Evolutionary conservation across 352 stramenopile genomes (phyloP).

Genomic region (Phytopythium sindhum): DNA sequence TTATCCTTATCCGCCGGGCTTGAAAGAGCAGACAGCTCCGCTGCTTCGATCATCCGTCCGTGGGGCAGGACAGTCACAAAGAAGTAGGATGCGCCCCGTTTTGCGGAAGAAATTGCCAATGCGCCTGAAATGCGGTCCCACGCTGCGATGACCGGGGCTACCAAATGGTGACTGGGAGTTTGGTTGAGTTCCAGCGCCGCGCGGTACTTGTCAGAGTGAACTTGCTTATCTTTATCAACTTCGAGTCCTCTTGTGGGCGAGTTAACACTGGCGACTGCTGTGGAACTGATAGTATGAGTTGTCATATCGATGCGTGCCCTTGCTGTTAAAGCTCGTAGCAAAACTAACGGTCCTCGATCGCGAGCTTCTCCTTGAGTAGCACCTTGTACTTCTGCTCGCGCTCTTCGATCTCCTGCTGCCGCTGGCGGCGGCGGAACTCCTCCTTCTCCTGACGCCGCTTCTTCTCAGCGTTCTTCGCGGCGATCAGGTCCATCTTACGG

Average conservation of each 20-base stretch:
- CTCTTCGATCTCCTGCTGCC: conserved; percentile 59
- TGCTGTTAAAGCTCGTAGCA: neutral
- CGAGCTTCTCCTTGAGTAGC: conserved; percentile 82
- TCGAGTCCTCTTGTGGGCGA: too few species aligned
- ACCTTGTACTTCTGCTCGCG: conserved; percentile 67
- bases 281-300: too few species aligned
- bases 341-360: conserved; percentile 31
- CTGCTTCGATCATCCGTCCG: neutral
- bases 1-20: too few species aligned
- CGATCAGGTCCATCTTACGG: conserved; percentile 89
- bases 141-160: too few species aligned
- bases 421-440: conserved; percentile 72
- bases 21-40: neutral
- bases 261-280: too few species aligned
- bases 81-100: neutral
- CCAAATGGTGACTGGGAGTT: too few species aligned
- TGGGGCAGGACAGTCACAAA: neutral
- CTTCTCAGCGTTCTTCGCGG: conserved; percentile 89
- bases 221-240: too few species aligned
- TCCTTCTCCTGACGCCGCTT: conserved; percentile 87
- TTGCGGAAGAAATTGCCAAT: neutral
- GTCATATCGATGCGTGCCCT: neutral
- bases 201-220: too few species aligned
- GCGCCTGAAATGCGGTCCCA: too few species aligned
- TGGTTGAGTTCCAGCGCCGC: too few species aligned